Percentiles rank a stretch among this genome's conserved stretches.
Evolutionary conservation across 1,284 basidiomycete genomes (phyloP).

Genomic region (Apiotrichum siamense): DNA sequence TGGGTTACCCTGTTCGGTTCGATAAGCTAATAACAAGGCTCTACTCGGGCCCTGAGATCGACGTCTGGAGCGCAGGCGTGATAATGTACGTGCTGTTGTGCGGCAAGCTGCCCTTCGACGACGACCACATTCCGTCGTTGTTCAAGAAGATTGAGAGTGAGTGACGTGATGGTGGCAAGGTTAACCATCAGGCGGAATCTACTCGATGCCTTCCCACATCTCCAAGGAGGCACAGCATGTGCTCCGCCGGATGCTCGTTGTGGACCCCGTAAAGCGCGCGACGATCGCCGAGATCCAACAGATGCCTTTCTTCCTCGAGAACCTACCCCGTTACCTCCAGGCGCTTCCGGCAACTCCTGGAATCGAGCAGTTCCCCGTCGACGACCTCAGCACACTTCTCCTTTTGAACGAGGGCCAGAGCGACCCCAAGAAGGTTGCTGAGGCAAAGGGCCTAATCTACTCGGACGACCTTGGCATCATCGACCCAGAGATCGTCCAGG

Average conservation of each 20-base stretch:
- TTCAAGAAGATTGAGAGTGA: conserved; percentile 88
- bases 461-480: conserved; percentile 66
- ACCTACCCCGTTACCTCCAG: conserved; percentile 78
- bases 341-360: conserved; percentile 73
- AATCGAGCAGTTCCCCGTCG: conserved; percentile 42
- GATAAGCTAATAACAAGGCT: conserved; percentile 46
- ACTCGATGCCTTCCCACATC: conserved; percentile 72
- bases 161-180: conserved; percentile 20
- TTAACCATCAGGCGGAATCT: conserved; percentile 53
- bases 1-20: conserved; percentile 24
- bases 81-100: conserved; percentile 94
- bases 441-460: conserved; percentile 46
- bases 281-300: conserved; percentile 82
- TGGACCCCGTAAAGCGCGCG: conserved; percentile 87
- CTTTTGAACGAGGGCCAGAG: conserved; percentile 41
- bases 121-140: conserved; percentile 82
- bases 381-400: conserved; percentile 39
- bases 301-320: conserved; percentile 78
- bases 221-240: conserved; percentile 69
- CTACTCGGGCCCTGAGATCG: conserved; percentile 92
- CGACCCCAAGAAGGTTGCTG: conserved; percentile 40
- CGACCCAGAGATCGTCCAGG: conserved; percentile 81
- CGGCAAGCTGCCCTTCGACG: conserved; percentile 87
- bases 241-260: conserved; percentile 78
- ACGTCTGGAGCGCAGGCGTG: conserved; percentile 95